Conservation (phyloP, 2,329 filamentous ascomycete species). For the Monosporascus sp. region DNA sequence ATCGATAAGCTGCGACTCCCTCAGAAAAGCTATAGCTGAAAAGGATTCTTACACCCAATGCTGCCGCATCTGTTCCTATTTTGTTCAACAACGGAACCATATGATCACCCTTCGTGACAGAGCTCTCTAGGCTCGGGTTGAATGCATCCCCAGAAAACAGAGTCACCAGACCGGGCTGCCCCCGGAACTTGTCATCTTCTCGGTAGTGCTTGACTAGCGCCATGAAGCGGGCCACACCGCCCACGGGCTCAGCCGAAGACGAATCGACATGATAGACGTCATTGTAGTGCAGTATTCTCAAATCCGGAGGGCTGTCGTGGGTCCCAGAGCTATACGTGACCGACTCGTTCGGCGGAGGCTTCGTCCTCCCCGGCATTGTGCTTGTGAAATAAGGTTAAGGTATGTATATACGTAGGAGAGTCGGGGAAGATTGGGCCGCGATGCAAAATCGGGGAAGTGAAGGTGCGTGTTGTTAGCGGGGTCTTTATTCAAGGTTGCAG, state of each 20-base stretch:
- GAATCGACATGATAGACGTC: conserved; percentile 87
- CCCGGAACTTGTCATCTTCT: conserved; percentile 51
- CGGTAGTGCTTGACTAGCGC: conserved; percentile 72
- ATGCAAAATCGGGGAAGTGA: not conserved
- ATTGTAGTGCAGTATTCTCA: conserved; percentile 86
- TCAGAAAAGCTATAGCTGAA: not conserved
- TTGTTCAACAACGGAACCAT: conserved; percentile 83
- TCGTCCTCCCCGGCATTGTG: conserved; percentile 22
- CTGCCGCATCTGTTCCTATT: conserved; percentile 73
- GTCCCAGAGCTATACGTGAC: conserved; percentile 25
- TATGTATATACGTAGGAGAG: not conserved
- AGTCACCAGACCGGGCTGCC: conserved; percentile 63
- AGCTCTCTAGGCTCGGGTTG: conserved; percentile 84
- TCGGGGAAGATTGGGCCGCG: not conserved
- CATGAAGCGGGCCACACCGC: conserved; percentile 76
- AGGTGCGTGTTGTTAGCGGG: not conserved
- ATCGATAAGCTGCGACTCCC: conserved; percentile 9
- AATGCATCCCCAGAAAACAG: conserved; percentile 91
- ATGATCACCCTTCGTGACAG: conserved; percentile 82
- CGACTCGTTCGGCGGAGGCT: conserved; percentile 24
- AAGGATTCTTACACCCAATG: conserved; percentile 61
- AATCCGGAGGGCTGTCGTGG: conserved; percentile 50
- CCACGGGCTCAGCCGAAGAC: conserved; percentile 72
- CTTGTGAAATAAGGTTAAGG: no score
- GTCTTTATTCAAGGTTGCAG: not conserved